These are phyloP conservation scores for Trametes hirsuta DNA, from an alignment of 1,284 basidiomycete species.

Conservation along the genomic window DNA sequence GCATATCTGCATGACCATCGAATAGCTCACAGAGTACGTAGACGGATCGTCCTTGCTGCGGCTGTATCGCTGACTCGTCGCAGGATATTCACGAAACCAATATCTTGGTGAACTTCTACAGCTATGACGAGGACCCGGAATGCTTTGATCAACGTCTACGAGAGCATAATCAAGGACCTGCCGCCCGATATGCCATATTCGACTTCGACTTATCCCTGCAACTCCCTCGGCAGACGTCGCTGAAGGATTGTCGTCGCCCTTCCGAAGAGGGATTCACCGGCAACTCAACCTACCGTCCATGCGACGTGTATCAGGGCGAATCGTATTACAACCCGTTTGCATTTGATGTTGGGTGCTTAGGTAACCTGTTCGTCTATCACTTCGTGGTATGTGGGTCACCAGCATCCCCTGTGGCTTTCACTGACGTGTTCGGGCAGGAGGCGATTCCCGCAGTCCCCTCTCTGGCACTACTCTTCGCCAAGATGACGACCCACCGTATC, in stretches of 20 bases:
- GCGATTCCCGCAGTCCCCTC: not conserved
- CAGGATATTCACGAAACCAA: conserved; percentile 4
- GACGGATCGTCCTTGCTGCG: not conserved
- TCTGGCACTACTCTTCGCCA: not conserved
- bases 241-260: conserved; percentile 9
- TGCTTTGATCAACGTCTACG: not conserved
- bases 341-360: conserved; percentile 15
- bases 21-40: conserved; percentile 11
- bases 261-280: not conserved
- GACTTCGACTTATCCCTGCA: conserved; percentile 18
- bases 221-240: not conserved
- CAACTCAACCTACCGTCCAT: not conserved
- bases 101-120: not conserved
- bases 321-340: conserved; percentile 18
- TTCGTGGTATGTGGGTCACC: conserved; percentile 7
- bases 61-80: not conserved
- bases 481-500: conserved; percentile 1
- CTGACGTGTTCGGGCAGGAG: not conserved
- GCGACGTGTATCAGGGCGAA: conserved; percentile 8
- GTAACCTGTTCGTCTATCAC: conserved; percentile 5
- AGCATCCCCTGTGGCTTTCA: not conserved
- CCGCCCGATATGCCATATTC: conserved; percentile 8
- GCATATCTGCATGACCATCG: not conserved
- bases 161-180: not conserved
- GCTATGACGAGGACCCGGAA: not conserved